These are phyloP conservation scores for Acacia pycnantha DNA, from an alignment of 331 rosid species.

Conservation along the genomic window DNA sequence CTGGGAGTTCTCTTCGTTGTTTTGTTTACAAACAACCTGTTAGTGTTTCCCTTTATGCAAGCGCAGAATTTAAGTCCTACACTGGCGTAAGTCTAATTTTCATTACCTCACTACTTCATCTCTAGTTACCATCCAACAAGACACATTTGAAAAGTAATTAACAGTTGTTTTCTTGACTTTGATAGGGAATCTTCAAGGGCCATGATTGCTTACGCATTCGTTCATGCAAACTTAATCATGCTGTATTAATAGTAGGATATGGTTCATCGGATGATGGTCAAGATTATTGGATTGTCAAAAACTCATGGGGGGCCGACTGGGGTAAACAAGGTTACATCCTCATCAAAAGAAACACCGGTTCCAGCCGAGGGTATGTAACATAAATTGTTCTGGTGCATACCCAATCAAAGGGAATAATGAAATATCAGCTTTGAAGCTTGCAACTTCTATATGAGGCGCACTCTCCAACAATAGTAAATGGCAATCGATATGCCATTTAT, in stretches of 20 bases:
- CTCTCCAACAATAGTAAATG: too few relatives aligned
- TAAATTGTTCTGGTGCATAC: neutral
- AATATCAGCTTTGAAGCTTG: neutral
- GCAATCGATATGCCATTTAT: too few relatives aligned
- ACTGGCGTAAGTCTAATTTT: too few relatives aligned
- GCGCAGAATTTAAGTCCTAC: too few relatives aligned
- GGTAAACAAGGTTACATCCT: neutral
- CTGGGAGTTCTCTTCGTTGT: too few relatives aligned
- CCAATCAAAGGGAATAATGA: neutral
- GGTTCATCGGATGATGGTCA: neutral
- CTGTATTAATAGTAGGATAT: neutral
- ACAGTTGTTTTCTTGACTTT: too few relatives aligned
- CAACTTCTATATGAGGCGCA: neutral
- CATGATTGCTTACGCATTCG: neutral
- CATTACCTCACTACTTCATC: too few relatives aligned
- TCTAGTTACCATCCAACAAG: too few relatives aligned
- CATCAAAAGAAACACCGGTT: neutral
- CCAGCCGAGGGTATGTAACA: neutral
- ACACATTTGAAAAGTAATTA: too few relatives aligned
- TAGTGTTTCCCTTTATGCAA: too few relatives aligned
- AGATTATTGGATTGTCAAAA: neutral
- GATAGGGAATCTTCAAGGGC: neutral
- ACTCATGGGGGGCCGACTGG: neutral
- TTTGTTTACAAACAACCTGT: too few relatives aligned
- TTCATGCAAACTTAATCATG: neutral